Percentiles rank a stretch among this genome's conserved stretches.
Conservation (phyloP, 441 rosid species). For the Dalechampia spathulata region DNA sequence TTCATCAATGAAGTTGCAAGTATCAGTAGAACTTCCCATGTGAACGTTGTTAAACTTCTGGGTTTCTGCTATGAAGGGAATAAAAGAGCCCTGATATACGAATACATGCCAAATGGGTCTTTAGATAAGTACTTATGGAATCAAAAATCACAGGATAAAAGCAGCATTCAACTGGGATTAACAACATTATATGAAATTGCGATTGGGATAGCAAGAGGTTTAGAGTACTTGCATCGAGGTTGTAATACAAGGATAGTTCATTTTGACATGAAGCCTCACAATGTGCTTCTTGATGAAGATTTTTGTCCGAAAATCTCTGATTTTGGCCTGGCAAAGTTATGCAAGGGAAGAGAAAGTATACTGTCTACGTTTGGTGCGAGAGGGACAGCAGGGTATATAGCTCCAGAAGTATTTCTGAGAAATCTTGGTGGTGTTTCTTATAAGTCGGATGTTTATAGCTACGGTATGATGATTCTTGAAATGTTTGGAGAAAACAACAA, state of each 20-base stretch:
- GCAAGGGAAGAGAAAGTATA: neutral
- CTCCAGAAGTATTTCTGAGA: too few species aligned
- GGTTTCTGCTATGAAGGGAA: conserved; percentile 37
- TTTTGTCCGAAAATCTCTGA: conserved; percentile 14
- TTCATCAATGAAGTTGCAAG: conserved; percentile 37
- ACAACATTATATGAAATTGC: conserved; percentile 12
- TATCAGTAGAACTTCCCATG: conserved; percentile 35
- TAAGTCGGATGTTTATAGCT: conserved; percentile 38
- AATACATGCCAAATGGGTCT: conserved; percentile 39
- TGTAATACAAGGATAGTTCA: conserved; percentile 10
- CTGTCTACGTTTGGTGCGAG: neutral
- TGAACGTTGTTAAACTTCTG: conserved; percentile 28
- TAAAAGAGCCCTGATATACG: conserved; percentile 30
- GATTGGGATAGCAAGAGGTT: conserved; percentile 15
- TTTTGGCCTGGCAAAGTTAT: conserved; percentile 13
- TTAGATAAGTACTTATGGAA: conserved; percentile 18
- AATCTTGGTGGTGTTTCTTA: conserved; percentile 31
- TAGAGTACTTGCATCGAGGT: conserved; percentile 17
- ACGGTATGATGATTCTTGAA: conserved; percentile 34
- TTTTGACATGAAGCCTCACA: conserved; percentile 17
- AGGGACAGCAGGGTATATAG: conserved; percentile 21
- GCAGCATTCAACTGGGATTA: conserved; percentile 2
- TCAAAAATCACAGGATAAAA: too few species aligned
- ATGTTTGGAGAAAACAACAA: conserved; percentile 22
- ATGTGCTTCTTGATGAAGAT: conserved; percentile 10